Base-by-base conservation (phyloP, 2,329 filamentous ascomycete species). In the Ceratocystiopsis minuta region DNA sequence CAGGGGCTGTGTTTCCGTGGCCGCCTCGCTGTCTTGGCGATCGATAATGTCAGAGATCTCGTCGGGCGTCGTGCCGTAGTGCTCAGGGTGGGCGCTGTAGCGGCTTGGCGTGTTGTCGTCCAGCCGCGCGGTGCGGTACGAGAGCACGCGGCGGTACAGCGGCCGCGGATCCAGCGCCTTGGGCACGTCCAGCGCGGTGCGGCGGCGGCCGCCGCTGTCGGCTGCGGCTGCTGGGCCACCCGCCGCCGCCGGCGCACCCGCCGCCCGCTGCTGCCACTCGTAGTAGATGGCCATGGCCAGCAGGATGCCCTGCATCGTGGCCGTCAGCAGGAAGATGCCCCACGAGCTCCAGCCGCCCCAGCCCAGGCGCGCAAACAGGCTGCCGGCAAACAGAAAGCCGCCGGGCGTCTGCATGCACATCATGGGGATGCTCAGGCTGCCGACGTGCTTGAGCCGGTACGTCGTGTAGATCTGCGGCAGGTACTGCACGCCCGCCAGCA, bases 361-460 rank as follows among this genome's bases (percentile, higher is more conserved):
- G 0, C 90, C 90, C 16, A 95, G 68, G 37, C 90, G 72, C 9
- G 73, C 75, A 40, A 79, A 85, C 36, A 98, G 63, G 56, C 86
- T 95, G 13, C 71, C 78, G 0, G 88, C 86, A 62, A 93, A 96
- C 7, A 98, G 63, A 51, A 94, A 78, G 45, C 85, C 86, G 0
- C 90, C 90, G 0, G 90, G 90, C 0, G 88, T 95, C 59, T 98
- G 90, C 32, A 98, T 94, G 56, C 82, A 81, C 87, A 98, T 96
- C 80, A 95, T 96, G 5, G 85, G 80, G 43, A 98, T 90, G 54
- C 85, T 94, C 52, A 98, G 63, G 57, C 86, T 94, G 42, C 86
- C 86, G 2, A 93, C 80, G 52, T 87, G 79, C 55, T 88, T 81
- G 44, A 95, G 65, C 41, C 67, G 72, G 61, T 83, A 92, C 0